These are phyloP conservation scores for Kazachstania taianensis DNA, from an alignment of 805 yeast species.

Conservation along the genomic window DNA sequence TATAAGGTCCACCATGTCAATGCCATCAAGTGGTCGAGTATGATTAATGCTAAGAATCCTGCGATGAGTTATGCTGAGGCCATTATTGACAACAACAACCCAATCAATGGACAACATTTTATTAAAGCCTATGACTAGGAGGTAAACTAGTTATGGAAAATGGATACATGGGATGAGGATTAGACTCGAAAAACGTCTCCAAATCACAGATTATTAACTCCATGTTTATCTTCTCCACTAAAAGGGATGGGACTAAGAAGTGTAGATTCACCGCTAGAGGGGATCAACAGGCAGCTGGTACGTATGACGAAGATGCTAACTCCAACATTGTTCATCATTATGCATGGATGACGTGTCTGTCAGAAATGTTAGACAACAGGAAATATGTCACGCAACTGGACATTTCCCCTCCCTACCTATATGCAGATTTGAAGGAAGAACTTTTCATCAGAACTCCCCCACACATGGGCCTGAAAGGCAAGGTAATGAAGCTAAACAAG, in stretches of 20 bases:
- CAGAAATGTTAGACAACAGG: slow-evolving; percentile 4
- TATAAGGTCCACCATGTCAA: too few relatives aligned
- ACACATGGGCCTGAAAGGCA: slow-evolving; percentile 3
- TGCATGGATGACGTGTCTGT: slow-evolving; percentile 8
- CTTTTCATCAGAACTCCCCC: slow-evolving; percentile 3
- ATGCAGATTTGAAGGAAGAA: neutral
- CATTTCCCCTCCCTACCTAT: slow-evolving; percentile 3
- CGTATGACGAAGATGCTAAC: slow-evolving; percentile 6
- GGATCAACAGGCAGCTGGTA: slow-evolving; percentile 8
- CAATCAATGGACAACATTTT: slow-evolving; percentile 1
- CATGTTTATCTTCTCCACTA: slow-evolving; percentile 9
- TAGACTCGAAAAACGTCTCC: neutral
- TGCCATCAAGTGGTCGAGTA: too few relatives aligned
- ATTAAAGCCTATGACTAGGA: slow-evolving; percentile 8
- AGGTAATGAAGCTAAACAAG: slow-evolving; percentile 4
- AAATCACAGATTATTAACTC: slow-evolving; percentile 5
- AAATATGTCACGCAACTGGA: slow-evolving; percentile 6
- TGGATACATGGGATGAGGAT: slow-evolving; percentile 1
- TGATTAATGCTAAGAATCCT: neutral
- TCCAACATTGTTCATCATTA: slow-evolving; percentile 9
- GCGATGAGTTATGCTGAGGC: neutral
- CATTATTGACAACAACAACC: neutral
- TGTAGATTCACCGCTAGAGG: slow-evolving; percentile 10
- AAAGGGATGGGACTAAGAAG: slow-evolving; percentile 10
- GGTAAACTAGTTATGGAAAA: slow-evolving; percentile 4